phyloP scores from a whole-genome alignment of 768 basidiomycete species.

The Polyporus arcularius region DNA sequence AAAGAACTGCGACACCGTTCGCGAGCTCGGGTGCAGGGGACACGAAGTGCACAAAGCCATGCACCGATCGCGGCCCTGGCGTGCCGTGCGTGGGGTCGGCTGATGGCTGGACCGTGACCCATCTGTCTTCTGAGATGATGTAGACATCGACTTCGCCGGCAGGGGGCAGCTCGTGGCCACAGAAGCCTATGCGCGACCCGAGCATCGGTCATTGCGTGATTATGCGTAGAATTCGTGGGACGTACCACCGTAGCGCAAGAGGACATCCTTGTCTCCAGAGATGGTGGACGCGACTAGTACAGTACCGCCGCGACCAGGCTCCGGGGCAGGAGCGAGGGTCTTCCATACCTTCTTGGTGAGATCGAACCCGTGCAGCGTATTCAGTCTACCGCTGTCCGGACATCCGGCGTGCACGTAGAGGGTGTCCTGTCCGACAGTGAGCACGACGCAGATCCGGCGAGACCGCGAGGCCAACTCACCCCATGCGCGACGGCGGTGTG shows the following conservation, averaged over 20 bases:
- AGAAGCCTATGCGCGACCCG: constrained; percentile 30
- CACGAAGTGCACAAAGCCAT: constrained; percentile 34
- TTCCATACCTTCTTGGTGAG: constrained; percentile 32
- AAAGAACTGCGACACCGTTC: constrained; percentile 33
- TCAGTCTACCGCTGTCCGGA: constrained; percentile 37
- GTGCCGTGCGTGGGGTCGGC: constrained; percentile 30
- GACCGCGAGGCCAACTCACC: constrained; percentile 24
- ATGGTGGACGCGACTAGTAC: constrained; percentile 32
- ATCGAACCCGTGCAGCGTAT: constrained; percentile 37
- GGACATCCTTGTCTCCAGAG: constrained; percentile 19
- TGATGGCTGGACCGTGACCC: constrained; percentile 23
- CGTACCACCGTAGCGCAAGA: constrained; percentile 41
- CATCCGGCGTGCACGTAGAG: constrained; percentile 46
- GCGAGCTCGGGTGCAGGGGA: constrained; percentile 8
- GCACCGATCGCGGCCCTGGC: constrained; percentile 38
- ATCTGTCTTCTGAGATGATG: constrained; percentile 30
- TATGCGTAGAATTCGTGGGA: neutral
- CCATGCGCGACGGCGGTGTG: constrained; percentile 34
- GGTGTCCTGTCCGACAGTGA: constrained; percentile 23
- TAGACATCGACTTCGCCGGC: constrained; percentile 37
- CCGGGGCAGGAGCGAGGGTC: constrained; percentile 38
- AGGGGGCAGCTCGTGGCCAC: constrained; percentile 37
- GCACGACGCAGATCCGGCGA: neutral
- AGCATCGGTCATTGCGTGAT: neutral
- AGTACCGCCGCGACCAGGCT: constrained; percentile 42